Evolutionary conservation across 495 filamentous ascomycete species (phyloP).

Genomic region (Zalerion maritima): DNA sequence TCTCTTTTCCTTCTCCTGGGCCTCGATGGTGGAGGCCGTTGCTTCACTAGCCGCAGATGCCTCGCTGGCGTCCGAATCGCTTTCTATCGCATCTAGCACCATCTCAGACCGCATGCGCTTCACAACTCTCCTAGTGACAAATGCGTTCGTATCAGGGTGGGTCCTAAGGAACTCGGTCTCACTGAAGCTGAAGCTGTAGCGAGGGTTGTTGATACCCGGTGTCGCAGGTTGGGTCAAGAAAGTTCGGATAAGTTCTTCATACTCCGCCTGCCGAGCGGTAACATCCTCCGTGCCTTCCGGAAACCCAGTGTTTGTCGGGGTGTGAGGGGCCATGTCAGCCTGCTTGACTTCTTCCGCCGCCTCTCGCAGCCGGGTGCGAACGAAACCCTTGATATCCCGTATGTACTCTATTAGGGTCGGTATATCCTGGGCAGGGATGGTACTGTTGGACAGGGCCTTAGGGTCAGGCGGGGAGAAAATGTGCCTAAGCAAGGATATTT

Average conservation of each 20-base stretch:
- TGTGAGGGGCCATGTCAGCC: slow-evolving; percentile 31
- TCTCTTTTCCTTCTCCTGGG: slow-evolving; percentile 16
- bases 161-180: slow-evolving; percentile 31
- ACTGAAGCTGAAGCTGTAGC: slow-evolving; percentile 24
- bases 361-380: slow-evolving; percentile 46
- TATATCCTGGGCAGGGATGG: slow-evolving; percentile 49
- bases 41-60: neutral
- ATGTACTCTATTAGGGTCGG: slow-evolving; percentile 54
- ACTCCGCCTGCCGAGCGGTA: slow-evolving; percentile 31
- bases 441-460: slow-evolving; percentile 39
- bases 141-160: slow-evolving; percentile 26
- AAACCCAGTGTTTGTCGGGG: slow-evolving; percentile 17
- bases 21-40: neutral
- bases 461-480: too few relatives aligned
- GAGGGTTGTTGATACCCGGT: slow-evolving; percentile 12
- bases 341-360: slow-evolving; percentile 40
- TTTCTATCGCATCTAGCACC: slow-evolving; percentile 21
- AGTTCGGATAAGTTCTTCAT: slow-evolving; percentile 37
- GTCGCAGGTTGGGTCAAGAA: slow-evolving; percentile 21
- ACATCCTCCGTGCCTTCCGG: slow-evolving; percentile 24
- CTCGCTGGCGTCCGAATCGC: slow-evolving; percentile 3
- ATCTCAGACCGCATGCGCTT: slow-evolving; percentile 36
- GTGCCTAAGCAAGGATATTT: slow-evolving; percentile 70
- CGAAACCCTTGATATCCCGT: slow-evolving; percentile 51
- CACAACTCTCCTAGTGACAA: slow-evolving; percentile 29